These are phyloP conservation scores for Oxytropis ochrocephala DNA, from an alignment of 306 rosid species.

Conservation along the genomic window DNA sequence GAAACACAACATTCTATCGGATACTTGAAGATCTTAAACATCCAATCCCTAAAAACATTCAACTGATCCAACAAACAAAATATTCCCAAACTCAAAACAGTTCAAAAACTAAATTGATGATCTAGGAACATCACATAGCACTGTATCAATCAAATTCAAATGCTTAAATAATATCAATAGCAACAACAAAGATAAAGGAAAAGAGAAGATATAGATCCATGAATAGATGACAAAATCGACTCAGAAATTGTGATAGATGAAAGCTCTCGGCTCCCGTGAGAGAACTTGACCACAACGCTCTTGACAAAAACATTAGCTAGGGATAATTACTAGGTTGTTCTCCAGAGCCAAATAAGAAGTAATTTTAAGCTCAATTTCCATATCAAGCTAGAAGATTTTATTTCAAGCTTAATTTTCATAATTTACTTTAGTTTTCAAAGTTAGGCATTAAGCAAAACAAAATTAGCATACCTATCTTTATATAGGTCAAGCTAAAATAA, in stretches of 20 bases:
- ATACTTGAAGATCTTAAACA: neutral
- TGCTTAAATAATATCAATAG: neutral
- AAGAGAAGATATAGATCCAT: neutral
- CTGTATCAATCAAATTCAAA: no score
- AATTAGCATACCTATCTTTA: no score
- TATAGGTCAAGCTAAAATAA: no score
- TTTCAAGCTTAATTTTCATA: no score
- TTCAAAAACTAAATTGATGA: neutral
- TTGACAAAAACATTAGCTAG: no score
- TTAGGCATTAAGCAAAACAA: no score
- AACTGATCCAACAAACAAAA: neutral
- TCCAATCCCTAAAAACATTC: neutral
- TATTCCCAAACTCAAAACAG: neutral
- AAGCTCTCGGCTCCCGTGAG: constrained; percentile 96
- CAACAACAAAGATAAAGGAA: neutral
- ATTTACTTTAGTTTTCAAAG: no score
- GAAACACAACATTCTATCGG: neutral
- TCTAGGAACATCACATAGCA: neutral
- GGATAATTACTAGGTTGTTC: no score
- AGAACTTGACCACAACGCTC: constrained; percentile 74
- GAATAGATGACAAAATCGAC: constrained; percentile 29
- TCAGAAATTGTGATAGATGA: constrained; percentile 82
- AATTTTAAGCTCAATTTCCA: no score
- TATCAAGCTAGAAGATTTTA: no score
- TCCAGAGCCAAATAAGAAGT: no score